Evolutionary conservation across 331 rosid genomes (phyloP), one percentile per base, ranked within the genome.

Genomic region (Cydonia oblonga): DNA sequence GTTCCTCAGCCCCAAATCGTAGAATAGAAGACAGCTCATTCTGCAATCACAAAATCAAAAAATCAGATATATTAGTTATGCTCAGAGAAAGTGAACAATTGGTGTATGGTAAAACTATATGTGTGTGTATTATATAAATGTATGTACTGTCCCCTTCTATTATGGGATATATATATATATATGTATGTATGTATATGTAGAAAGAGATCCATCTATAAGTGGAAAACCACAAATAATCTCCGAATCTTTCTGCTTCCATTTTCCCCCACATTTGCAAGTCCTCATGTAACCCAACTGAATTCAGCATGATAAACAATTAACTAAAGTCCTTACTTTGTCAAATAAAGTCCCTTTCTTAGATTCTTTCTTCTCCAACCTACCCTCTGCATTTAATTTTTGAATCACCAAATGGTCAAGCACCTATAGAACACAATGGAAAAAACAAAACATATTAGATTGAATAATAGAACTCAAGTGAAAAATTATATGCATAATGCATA

Each of bases 401-500:
- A 95, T 95, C 84, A 95, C 99, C 96, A 95, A 81, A 85, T 95
- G 99, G 76, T 95, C 99, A 66, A 95, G 96, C 83, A 95, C 99
- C 99, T 95, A 72, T 23, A 68, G 22, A 85, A 68, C 70, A 84
- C 65, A 78, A 52, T 58, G 20, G 57, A 75, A 56, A 9, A 68
- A 11, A 79, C 24, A n/a, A 82, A 68, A 73, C 52, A 32, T 3
- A 58, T 68, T 70, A 81, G 75, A 75, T 66, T 63, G 80, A 76
- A 75, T 26, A 58, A 67, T 42, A 26, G 29, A 33, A 72, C 58
- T n/a, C 30, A 71, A 52, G 79, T 25, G 64, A 51, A 40, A 35
- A 8, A 72, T 19, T 70, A 7, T 10, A 53, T n/a, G 44, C 22
- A 5, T 13, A 22, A 49, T 15, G 19, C 8, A 23, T 24, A 58